Evolutionary conservation across 805 yeast species (phyloP), one percentile per base, ranked within the genome.

Genomic region (Zygoascus biomembranicola): DNA sequence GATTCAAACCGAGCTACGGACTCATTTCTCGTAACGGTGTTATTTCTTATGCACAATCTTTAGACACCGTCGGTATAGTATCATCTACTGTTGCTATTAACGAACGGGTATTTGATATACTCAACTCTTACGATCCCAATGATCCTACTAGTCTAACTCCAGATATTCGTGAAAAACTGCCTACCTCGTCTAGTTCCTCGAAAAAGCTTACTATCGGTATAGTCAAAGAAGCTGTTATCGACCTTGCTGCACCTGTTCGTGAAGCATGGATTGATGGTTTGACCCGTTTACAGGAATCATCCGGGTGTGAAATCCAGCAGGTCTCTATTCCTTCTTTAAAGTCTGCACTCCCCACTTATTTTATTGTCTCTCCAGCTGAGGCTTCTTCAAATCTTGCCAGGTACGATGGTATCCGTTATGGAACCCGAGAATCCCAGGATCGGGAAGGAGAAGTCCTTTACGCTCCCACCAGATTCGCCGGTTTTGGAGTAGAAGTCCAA

Each of bases 1-100:
- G 99, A 1, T 89, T 89, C 71, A 94, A 94, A 67, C 99, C 99
- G 0, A 77, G 94, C 0, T 94, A 94, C 66, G 99, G 99, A 0
- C 75, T 96, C 41, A 72, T 94, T 1, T 90, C 97, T 0, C 73
- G 99, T 53, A 84, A 88, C 82, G 99, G 99, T 1, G 88, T 94
- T 8, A 72, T 90, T 2, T 82, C 97, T 0, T 92, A 90, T 69
- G 97, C 97, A 1, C 98, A 95, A 68, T 83, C 92, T 42, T 73
- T 94, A 52, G 99, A 94, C 65, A 90, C 98, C 0, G 97, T 94
- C 1, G 99, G 99, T 0, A 77, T 95, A 1, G 52, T 90, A 32
- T 72, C 90, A 0, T 75, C 74, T 14, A 72, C 78, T 32, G 57
- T 86, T 5, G 68, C 65, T 0, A 61, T 69, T 0, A 59, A 86